phyloP scores from a whole-genome alignment of 768 basidiomycete species.

The Leccinum variicolor region DNA sequence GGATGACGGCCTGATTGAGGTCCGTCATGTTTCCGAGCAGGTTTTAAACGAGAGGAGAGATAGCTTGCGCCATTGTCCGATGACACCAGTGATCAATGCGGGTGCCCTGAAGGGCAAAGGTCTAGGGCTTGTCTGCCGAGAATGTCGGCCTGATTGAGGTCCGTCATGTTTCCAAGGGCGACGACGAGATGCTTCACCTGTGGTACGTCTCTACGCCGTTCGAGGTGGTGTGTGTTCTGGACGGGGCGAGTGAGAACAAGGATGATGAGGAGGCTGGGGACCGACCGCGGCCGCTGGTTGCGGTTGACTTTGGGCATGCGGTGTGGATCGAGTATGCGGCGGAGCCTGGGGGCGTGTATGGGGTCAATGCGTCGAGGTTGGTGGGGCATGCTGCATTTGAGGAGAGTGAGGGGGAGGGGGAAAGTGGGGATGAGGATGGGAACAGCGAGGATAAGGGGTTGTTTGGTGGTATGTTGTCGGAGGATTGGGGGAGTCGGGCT shows the following conservation, averaged over 20 bases:
- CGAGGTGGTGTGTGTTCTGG: constrained; percentile 65
- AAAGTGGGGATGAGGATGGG: not conserved
- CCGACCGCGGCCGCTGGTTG: constrained; percentile 66
- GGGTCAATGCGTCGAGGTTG: constrained; percentile 28
- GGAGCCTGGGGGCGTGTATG: constrained; percentile 28
- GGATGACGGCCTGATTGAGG: too few relatives aligned
- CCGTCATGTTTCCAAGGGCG: constrained; percentile 28
- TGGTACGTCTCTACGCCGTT: constrained; percentile 74
- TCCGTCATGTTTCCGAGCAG: too few relatives aligned
- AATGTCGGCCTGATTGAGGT: too few relatives aligned
- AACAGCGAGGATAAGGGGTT: constrained; percentile 7
- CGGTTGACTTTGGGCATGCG: constrained; percentile 85
- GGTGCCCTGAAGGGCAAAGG: too few relatives aligned
- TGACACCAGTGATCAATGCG: too few relatives aligned
- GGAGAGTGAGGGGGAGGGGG: constrained; percentile 30
- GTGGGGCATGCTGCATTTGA: constrained; percentile 23
- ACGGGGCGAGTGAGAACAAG: constrained; percentile 32
- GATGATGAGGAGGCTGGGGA: constrained; percentile 37
- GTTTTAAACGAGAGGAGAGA: too few relatives aligned
- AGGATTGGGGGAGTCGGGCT: not conserved
- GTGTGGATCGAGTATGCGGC: constrained; percentile 70
- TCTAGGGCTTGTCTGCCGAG: too few relatives aligned
- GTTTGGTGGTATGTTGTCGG: constrained; percentile 8
- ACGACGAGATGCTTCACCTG: constrained; percentile 59
- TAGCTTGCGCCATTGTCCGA: too few relatives aligned